These are phyloP conservation scores for Globisporangium solare DNA, from an alignment of 352 stramenopile species.

Conservation along the genomic window DNA sequence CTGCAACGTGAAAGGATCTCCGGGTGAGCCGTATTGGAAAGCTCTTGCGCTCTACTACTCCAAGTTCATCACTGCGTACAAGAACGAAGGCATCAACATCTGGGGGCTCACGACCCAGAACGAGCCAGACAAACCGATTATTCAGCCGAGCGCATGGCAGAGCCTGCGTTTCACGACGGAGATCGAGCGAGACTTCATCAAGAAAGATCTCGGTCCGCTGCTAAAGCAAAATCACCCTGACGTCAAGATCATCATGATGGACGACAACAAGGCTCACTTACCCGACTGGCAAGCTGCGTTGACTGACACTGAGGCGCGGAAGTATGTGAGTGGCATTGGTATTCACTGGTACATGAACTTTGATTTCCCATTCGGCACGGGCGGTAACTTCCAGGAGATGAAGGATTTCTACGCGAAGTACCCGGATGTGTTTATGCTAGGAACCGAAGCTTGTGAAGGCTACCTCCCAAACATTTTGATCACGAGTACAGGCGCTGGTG, in stretches of 20 bases:
- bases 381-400: slow-evolving; percentile 48
- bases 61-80: slow-evolving; percentile 86
- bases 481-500: slow-evolving; percentile 31
- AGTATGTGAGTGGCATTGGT: slow-evolving; percentile 82
- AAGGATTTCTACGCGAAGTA: slow-evolving; percentile 48
- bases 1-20: slow-evolving; percentile 47
- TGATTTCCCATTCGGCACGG: slow-evolving; percentile 36
- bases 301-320: slow-evolving; percentile 33
- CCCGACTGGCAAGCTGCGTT: slow-evolving; percentile 32
- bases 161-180: slow-evolving; percentile 47
- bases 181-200: slow-evolving; percentile 68
- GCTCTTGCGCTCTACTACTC: slow-evolving; percentile 84
- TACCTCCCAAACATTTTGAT: slow-evolving; percentile 43
- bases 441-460: slow-evolving; percentile 72
- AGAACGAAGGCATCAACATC: slow-evolving; percentile 60
- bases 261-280: slow-evolving; percentile 80
- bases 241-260: slow-evolving; percentile 79
- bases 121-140: slow-evolving; percentile 55
- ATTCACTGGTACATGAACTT: slow-evolving; percentile 86
- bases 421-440: slow-evolving; percentile 74
- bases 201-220: slow-evolving; percentile 68
- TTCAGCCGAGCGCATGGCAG: slow-evolving; percentile 53
- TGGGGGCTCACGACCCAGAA: slow-evolving; percentile 88
- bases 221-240: slow-evolving; percentile 62
- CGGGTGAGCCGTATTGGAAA: slow-evolving; percentile 61